A percentile compares a stretch with the other conserved stretches of the same genome.
Evolutionary conservation across 345 rosid genomes (phyloP).

Genomic region (Acer saccharum): DNA sequence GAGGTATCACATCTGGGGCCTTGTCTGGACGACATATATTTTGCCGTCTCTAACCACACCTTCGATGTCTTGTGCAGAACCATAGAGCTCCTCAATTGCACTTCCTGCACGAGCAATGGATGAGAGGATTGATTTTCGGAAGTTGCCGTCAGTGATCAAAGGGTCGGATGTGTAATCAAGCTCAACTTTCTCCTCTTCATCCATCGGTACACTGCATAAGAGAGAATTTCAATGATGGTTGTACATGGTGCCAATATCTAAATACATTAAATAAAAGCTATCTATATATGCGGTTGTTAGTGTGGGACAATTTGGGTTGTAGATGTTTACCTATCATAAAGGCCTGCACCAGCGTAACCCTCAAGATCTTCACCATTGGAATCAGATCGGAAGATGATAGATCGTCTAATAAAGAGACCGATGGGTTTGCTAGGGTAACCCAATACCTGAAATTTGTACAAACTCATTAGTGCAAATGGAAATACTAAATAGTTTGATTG

Average conservation of each 20-base stretch:
- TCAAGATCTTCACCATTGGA: slow-evolving; percentile 98
- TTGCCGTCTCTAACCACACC: slow-evolving; percentile 89
- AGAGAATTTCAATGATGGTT: background rate
- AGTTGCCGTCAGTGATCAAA: slow-evolving; percentile 61
- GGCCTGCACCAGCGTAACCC: slow-evolving; percentile 99
- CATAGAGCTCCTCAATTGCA: slow-evolving; percentile 81
- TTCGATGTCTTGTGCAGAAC: slow-evolving; percentile 94
- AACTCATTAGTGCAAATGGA: slow-evolving; percentile 20
- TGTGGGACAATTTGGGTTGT: background rate
- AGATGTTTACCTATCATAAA: slow-evolving; percentile 84
- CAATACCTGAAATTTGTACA: slow-evolving; percentile 52
- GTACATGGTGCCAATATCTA: background rate
- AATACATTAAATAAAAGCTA: background rate
- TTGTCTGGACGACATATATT: slow-evolving; percentile 88
- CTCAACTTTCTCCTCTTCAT: slow-evolving; percentile 78
- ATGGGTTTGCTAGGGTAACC: slow-evolving; percentile 98
- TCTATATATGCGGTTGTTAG: background rate
- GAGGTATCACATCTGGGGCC: slow-evolving; percentile 81
- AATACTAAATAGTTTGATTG: background rate
- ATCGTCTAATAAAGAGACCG: slow-evolving; percentile 90
- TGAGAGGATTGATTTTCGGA: slow-evolving; percentile 65
- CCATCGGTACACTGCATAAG: slow-evolving; percentile 88
- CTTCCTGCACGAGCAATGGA: slow-evolving; percentile 79
- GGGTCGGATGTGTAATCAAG: slow-evolving; percentile 84
- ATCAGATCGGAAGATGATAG: slow-evolving; percentile 93